Percentiles rank a stretch among this genome's conserved stretches.
Conservation (phyloP, 2,329 filamentous ascomycete genomes). For the Raffaelea arxii region DNA sequence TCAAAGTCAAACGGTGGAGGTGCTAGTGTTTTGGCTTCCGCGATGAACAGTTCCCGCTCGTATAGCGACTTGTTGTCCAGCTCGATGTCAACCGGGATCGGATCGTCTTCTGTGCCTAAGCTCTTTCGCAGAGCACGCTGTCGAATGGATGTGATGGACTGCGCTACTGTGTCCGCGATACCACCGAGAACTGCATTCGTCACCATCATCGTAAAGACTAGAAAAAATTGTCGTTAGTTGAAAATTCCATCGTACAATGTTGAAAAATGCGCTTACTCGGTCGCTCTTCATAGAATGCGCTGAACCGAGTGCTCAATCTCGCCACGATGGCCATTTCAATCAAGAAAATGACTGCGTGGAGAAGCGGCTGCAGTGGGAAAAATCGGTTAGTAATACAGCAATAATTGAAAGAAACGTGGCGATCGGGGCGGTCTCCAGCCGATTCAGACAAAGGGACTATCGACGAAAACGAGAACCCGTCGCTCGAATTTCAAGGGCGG, state of each 20-base stretch:
- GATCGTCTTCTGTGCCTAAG: conserved; percentile 51
- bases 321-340: conserved; percentile 82
- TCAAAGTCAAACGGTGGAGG: conserved; percentile 93
- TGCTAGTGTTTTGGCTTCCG: conserved; percentile 48
- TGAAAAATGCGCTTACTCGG: conserved; percentile 48
- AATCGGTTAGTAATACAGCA: too few relatives aligned
- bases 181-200: conserved; percentile 94
- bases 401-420: too few relatives aligned
- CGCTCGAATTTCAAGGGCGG: conserved; percentile 4
- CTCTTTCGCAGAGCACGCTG: conserved; percentile 55
- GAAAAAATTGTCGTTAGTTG: conserved; percentile 2
- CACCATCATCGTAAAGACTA: conserved; percentile 96
- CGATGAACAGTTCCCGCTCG: conserved; percentile 57
- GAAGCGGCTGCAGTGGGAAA: conserved; percentile 56
- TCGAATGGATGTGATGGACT: conserved; percentile 79
- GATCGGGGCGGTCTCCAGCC: too few relatives aligned
- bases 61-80: conserved; percentile 68
- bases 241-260: neutral
- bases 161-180: conserved; percentile 91
- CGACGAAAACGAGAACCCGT: too few relatives aligned
- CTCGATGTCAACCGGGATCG: conserved; percentile 76
- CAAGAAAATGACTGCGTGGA: conserved; percentile 76
- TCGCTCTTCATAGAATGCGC: conserved; percentile 83
- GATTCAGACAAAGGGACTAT: too few relatives aligned
- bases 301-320: conserved; percentile 78